Evolutionary conservation across 352 stramenopile species (phyloP), one percentile per base, ranked within the genome.

Genomic region (Phytophthora sansomeana): DNA sequence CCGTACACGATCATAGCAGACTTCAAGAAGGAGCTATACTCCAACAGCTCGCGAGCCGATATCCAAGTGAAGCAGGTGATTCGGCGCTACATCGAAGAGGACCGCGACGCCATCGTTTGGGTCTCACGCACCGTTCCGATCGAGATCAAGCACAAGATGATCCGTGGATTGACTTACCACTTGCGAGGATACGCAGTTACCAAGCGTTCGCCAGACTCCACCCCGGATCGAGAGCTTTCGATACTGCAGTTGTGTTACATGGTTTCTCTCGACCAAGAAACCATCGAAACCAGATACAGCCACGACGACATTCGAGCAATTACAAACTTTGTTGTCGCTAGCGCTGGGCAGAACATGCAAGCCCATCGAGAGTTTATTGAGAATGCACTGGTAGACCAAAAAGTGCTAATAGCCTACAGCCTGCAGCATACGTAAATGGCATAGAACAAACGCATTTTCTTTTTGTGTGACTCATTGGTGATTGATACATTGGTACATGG

Each of bases 41-140:
- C 63, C 14, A 76, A 78, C 55, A 66, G 63, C 38, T 74, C 63
- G 6, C 64, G 65, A 3, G 72, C 80, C 4, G 61, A 83, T 14
- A 81, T 89, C 58, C 50, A 62, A 5, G 63, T 86, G 13, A 73
- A 82, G 21, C 77, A 89, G 49, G 68, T 81, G 11, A 42, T 85
- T n/a, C 74, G 76, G 2, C 72, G 77, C 5, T 79, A 77, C 50
- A 68, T 77, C 2, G 72, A 86, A 52, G 32, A 69, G 39, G 74
- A 81, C 29, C 80, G 75, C 38, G 69, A 81, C 5, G 39, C 83
- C 13, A 71, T 89, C 21, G 66, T 75, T 8, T 85, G 77, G 75
- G 41, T 54, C 3, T 50, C 61, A 6, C 33, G 43, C 4, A 48
- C 78, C 26, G 53, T 81, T 8, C 77, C 77, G 9, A 51, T 80